These are phyloP conservation scores for Pascua guehoae DNA, from an alignment of 1,284 basidiomycete genomes.

Conservation along the genomic window DNA sequence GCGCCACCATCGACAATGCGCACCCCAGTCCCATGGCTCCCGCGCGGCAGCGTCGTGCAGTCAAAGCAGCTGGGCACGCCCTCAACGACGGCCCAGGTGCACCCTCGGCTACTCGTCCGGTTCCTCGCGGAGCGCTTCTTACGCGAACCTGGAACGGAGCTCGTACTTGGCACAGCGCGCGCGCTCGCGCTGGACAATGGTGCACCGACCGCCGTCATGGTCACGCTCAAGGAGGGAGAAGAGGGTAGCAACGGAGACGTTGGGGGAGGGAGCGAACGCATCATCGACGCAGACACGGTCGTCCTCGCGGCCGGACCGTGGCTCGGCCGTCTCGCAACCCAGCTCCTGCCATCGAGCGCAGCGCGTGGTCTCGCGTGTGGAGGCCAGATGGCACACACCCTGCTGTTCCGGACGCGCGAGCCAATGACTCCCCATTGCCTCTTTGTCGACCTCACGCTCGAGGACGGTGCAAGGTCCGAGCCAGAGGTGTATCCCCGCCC, in stretches of 20 bases:
- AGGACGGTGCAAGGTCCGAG: conserved; percentile 47
- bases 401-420: conserved; percentile 49
- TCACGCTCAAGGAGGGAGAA: conserved; percentile 22
- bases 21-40: conserved; percentile 43
- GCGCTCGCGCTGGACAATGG: conserved; percentile 19
- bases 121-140: conserved; percentile 61
- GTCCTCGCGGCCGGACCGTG: conserved; percentile 81
- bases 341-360: conserved; percentile 54
- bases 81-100: conserved; percentile 45
- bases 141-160: conserved; percentile 26
- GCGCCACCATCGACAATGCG: conserved; percentile 22
- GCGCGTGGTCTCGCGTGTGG: conserved; percentile 44
- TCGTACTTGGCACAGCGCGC: conserved; percentile 35
- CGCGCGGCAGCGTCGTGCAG: conserved; percentile 33
- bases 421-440: conserved; percentile 47
- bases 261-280: conserved; percentile 30
- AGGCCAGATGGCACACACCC: conserved; percentile 54
- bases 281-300: conserved; percentile 53
- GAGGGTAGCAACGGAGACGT: conserved; percentile 2
- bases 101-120: conserved; percentile 59
- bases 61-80: conserved; percentile 37
- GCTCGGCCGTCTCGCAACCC: conserved; percentile 61
- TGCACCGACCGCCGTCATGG: conserved; percentile 11
- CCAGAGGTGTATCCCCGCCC: conserved; percentile 54
- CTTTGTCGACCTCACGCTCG: conserved; percentile 56